phyloP scores from a whole-genome alignment of 2,329 filamentous ascomycete species.

The Aspergillus hortae region DNA sequence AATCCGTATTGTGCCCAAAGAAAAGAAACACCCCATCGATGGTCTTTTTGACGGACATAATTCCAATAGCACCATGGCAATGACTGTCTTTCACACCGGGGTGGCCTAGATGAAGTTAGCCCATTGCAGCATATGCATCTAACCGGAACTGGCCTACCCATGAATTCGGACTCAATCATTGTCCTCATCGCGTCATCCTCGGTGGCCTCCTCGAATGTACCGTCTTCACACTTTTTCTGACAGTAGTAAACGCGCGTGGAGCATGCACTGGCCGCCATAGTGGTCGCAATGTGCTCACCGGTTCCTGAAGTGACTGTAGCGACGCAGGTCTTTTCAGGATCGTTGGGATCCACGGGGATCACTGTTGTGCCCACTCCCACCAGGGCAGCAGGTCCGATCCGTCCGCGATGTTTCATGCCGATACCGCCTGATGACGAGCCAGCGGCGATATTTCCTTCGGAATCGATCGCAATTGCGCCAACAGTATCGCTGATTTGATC shows the following conservation, averaged over 20 bases:
- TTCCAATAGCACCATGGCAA: constrained; percentile 82
- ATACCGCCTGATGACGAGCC: constrained; percentile 96
- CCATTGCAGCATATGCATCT: neutral
- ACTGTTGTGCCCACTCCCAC: constrained; percentile 89
- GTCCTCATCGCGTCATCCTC: constrained; percentile 75
- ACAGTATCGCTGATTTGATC: constrained; percentile 88
- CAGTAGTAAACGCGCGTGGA: constrained; percentile 77
- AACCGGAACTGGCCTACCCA: constrained; percentile 49
- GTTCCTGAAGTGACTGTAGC: constrained; percentile 90
- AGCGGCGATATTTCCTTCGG: constrained; percentile 80
- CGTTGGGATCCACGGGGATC: constrained; percentile 69
- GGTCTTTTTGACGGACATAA: constrained; percentile 85
- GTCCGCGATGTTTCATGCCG: constrained; percentile 93
- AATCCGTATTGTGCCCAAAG: constrained; percentile 95
- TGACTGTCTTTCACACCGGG: constrained; percentile 76
- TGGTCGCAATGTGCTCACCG: constrained; percentile 96
- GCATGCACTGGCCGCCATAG: constrained; percentile 82
- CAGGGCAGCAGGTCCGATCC: constrained; percentile 86
- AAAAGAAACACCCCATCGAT: constrained; percentile 74
- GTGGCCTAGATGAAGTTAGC: constrained; percentile 51
- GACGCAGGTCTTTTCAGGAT: constrained; percentile 66
- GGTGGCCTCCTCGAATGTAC: constrained; percentile 61
- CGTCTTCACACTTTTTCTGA: constrained; percentile 58
- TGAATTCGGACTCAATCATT: constrained; percentile 87
- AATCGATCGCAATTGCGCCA: constrained; percentile 89